Percentiles rank a stretch among this genome's conserved stretches.
These are phyloP conservation scores for Syzygium aromaticum DNA, from an alignment of 345 rosid genomes.

Conservation along the genomic window DNA sequence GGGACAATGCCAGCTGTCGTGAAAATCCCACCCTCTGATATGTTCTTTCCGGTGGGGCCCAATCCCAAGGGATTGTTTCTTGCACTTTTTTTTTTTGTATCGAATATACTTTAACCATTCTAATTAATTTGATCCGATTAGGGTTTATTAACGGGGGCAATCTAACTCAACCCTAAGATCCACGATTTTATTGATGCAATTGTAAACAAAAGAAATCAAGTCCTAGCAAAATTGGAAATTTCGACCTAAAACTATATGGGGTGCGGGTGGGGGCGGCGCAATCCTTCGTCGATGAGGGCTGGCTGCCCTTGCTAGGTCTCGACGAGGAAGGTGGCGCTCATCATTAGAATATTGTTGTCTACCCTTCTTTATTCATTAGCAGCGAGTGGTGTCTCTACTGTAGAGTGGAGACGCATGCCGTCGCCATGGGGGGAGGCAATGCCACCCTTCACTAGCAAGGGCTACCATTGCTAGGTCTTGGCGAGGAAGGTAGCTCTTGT, in stretches of 20 bases:
- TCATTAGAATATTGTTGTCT: neutral
- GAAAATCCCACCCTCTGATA: neutral
- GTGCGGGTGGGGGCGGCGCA: too few species aligned
- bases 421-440: too few species aligned
- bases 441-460: too few species aligned
- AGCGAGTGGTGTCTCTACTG: neutral
- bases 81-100: too few species aligned
- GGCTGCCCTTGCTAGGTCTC: neutral
- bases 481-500: too few species aligned
- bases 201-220: neutral
- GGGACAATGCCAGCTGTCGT: neutral
- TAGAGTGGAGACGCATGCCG: rapidly evolving
- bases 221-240: too few species aligned
- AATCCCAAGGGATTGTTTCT: neutral
- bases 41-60: neutral
- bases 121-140: too few species aligned
- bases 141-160: neutral
- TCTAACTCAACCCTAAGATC: neutral
- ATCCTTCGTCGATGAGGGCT: neutral
- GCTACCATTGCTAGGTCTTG: too few species aligned
- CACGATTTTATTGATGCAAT: neutral
- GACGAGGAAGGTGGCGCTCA: neutral
- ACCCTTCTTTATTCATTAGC: neutral
- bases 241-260: too few species aligned
- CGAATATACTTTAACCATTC: too few species aligned